Conservation (phyloP, 495 filamentous ascomycete species). For the Aspergillus asperescens region DNA sequence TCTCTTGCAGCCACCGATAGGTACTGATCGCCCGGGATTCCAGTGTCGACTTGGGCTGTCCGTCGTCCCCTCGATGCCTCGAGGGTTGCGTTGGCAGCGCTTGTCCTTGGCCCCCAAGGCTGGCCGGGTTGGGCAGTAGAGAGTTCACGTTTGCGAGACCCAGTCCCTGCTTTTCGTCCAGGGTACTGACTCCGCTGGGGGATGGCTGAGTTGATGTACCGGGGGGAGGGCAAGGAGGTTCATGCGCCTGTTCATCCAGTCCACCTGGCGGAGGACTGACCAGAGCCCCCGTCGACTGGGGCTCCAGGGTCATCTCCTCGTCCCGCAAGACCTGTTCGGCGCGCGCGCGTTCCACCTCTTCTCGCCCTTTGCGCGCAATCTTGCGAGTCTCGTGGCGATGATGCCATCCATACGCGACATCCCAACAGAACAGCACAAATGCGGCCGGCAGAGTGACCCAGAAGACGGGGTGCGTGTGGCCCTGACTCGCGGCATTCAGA, state of each 20-base stretch:
- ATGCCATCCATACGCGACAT: constrained; percentile 1
- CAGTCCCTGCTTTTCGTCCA: background rate
- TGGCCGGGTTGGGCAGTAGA: background rate
- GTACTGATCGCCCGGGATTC: background rate
- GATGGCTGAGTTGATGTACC: background rate
- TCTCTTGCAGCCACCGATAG: constrained; percentile 1
- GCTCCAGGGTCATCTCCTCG: background rate
- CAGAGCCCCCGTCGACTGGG: background rate
- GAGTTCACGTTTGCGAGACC: background rate
- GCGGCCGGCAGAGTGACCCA: constrained; percentile 13
- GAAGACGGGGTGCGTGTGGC: constrained; percentile 4
- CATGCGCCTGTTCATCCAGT: background rate
- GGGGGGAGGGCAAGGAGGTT: background rate
- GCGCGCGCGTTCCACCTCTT: background rate
- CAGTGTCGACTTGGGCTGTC: background rate
- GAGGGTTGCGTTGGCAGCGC: background rate
- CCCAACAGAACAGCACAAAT: constrained; percentile 12
- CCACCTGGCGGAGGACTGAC: background rate
- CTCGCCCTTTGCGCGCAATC: background rate
- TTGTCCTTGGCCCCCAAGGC: background rate
- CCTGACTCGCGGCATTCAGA: constrained; percentile 6
- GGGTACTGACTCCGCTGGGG: background rate
- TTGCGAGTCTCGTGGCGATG: constrained; percentile 5
- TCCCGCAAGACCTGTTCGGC: background rate
- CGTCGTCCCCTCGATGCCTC: background rate